Evolutionary conservation across 495 filamentous ascomycete species (phyloP), one percentile per base, ranked within the genome.

Genomic region (Cairneyella variabilis): DNA sequence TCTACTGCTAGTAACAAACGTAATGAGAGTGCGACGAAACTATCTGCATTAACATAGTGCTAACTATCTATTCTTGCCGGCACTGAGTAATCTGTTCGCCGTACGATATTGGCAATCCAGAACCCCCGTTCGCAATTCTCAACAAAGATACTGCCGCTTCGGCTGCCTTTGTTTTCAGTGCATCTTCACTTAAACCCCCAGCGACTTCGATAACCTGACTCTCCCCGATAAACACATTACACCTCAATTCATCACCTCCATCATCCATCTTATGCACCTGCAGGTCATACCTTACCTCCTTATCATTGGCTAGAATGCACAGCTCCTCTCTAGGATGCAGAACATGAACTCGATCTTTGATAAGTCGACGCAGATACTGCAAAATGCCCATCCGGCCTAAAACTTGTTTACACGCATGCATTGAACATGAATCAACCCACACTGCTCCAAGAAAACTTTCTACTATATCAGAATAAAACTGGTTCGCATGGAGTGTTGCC

Each of bases 391-490:
- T 56, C 2, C 71, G 62, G 52, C 86, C 80, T 0, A 86, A 59
- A 34, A 96, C 78, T 0, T 36, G 46, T 34, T 71, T 66, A 54
- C 86, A 90, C 0, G 55, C 66, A 0, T 64, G 69, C 23, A 90
- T 56, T 42, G 49, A 52, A 3, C 79, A 67, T 0, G 83, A 88
- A 62, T 96, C 91, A 45, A 95, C 71, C 69, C 85, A 97, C 0
- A 96, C 80, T 0, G 91, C 91, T 0, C 89, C 91, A 1, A 96
- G 65, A 1, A 91, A 55, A 37, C 77, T 79, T 72, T 96, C 91
- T 39, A 96, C 71, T 12, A 96, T 71, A 61, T 97, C 91, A 0
- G 87, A 93, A 68, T 89, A 83, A 73, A 88, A 87, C 58, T 96
- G 96, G 21, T 83, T 83, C 2, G 85, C 72, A 21, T 78, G 71